Percentiles rank a stretch among this genome's conserved stretches.
Evolutionary conservation across 805 yeast genomes (phyloP).

Genomic region (Starmerella powellii): DNA sequence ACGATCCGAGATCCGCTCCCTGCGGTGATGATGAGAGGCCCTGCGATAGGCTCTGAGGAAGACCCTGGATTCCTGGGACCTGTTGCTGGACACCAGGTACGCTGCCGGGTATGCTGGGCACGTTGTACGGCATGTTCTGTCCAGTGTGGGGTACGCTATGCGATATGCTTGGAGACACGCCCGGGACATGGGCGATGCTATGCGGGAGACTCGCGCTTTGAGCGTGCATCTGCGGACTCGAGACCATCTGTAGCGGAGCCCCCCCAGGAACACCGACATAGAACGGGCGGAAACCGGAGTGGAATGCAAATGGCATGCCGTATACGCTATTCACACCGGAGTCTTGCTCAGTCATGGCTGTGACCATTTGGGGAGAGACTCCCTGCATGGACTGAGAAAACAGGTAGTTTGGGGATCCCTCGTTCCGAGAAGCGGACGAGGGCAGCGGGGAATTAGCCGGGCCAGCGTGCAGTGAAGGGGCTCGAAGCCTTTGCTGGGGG

Average conservation of each 20-base stretch:
- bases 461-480: background rate
- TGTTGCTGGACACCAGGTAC: too few species aligned
- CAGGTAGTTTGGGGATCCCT: background rate
- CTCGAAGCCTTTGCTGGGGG: background rate
- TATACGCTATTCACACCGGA: background rate
- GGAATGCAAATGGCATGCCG: background rate
- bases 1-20: too few species aligned
- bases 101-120: too few species aligned
- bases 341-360: background rate
- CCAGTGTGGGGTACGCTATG: too few species aligned
- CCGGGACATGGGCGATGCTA: too few species aligned
- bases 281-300: background rate
- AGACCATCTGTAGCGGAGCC: background rate
- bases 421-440: background rate
- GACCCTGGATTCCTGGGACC: too few species aligned
- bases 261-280: slow-evolving; percentile 1
- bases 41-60: too few species aligned
- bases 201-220: too few species aligned
- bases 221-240: background rate
- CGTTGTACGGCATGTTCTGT: too few species aligned
- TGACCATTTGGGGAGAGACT: background rate
- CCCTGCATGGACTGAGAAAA: background rate
- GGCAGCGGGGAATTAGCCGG: background rate
- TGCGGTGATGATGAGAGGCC: too few species aligned
- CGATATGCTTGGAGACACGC: too few species aligned